Percentiles rank a stretch among this genome's conserved stretches.
These are phyloP conservation scores for Tylopilus balloui DNA, from an alignment of 768 basidiomycete genomes.

Conservation along the genomic window DNA sequence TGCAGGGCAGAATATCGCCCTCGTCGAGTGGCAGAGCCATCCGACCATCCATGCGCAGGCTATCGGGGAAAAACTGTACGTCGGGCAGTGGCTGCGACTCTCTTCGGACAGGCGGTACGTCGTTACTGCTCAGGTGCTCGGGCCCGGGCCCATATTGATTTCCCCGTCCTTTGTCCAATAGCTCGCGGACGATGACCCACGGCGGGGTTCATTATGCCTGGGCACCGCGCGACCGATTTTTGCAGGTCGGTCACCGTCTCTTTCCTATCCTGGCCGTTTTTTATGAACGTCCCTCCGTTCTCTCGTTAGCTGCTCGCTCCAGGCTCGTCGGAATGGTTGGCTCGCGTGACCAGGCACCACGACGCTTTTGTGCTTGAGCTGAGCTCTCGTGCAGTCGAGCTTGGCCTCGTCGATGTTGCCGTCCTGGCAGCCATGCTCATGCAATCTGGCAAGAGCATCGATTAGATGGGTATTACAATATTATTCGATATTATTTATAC, in stretches of 20 bases:
- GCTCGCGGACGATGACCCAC: slow-evolving; percentile 49
- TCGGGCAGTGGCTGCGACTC: slow-evolving; percentile 52
- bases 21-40: slow-evolving; percentile 53
- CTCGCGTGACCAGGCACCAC: slow-evolving; percentile 44
- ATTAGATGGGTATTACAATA: slow-evolving; percentile 29
- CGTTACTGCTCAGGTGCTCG: background rate
- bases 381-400: slow-evolving; percentile 50
- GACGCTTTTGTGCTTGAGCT: slow-evolving; percentile 50
- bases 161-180: slow-evolving; percentile 7
- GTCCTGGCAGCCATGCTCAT: slow-evolving; percentile 52
- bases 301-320: slow-evolving; percentile 44
- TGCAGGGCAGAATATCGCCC: slow-evolving; percentile 44
- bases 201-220: slow-evolving; percentile 49
- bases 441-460: slow-evolving; percentile 60
- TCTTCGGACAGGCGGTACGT: slow-evolving; percentile 44
- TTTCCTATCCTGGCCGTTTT: background rate
- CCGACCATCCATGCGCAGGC: slow-evolving; percentile 52
- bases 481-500: background rate
- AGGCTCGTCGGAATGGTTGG: slow-evolving; percentile 39
- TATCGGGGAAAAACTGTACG: slow-evolving; percentile 43
- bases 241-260: slow-evolving; percentile 31
- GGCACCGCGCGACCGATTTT: slow-evolving; percentile 49
- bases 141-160: background rate
- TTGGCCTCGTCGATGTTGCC: slow-evolving; percentile 48
- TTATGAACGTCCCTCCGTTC: background rate